phyloP scores from a whole-genome alignment of 495 filamentous ascomycete species.

The Trypethelium eluteriae region DNA sequence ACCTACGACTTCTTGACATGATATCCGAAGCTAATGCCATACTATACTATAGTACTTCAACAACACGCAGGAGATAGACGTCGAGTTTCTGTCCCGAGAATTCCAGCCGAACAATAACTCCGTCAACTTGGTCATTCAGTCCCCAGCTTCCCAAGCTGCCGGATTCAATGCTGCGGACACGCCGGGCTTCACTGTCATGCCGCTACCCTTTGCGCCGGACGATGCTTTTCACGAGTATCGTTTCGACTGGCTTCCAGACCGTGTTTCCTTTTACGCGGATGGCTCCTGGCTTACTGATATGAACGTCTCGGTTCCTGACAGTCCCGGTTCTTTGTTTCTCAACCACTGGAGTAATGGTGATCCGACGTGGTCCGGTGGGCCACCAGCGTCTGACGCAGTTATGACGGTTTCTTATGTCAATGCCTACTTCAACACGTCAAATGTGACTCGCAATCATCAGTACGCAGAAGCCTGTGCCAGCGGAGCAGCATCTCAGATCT shows the following conservation, averaged over 20 bases:
- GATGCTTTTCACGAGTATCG: constrained; percentile 64
- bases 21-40: too few relatives aligned
- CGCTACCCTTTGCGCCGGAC: constrained; percentile 56
- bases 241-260: constrained; percentile 58
- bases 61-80: constrained; percentile 71
- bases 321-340: constrained; percentile 56
- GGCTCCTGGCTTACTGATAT: constrained; percentile 47
- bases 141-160: constrained; percentile 43
- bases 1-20: not conserved
- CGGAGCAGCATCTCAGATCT: constrained; percentile 39
- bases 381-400: constrained; percentile 52
- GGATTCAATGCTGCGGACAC: constrained; percentile 53
- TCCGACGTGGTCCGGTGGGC: constrained; percentile 57
- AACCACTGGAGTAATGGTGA: constrained; percentile 77
- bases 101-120: constrained; percentile 42
- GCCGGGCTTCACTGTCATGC: constrained; percentile 44
- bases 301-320: constrained; percentile 46
- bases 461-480: constrained; percentile 17
- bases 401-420: constrained; percentile 60
- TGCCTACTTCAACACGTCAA: constrained; percentile 68
- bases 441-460: constrained; percentile 18
- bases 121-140: constrained; percentile 67
- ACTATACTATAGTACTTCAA: constrained; percentile 52
- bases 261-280: constrained; percentile 60
- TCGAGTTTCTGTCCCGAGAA: constrained; percentile 62